phyloP scores from a whole-genome alignment of 257 asterid genomes.

The Ajuga chamaepitys region DNA sequence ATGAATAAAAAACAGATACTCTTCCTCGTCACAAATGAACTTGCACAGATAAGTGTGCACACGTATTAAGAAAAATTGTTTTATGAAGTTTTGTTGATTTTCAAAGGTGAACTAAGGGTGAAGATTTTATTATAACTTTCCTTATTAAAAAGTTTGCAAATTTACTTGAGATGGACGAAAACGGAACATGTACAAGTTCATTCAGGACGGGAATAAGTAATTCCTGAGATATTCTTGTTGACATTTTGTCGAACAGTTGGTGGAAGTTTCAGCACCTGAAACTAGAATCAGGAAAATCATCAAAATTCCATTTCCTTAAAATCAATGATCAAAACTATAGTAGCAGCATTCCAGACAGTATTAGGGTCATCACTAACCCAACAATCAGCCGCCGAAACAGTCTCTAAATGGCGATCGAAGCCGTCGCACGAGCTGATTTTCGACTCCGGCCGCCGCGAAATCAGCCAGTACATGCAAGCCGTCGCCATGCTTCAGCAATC shows the following conservation, averaged over 20 bases:
- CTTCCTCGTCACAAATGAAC: no score
- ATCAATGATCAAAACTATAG: slow-evolving; percentile 24
- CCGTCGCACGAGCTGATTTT: slow-evolving; percentile 33
- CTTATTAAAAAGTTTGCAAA: no score
- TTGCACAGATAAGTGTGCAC: no score
- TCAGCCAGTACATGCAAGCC: slow-evolving; percentile 32
- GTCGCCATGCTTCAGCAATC: slow-evolving; percentile 25
- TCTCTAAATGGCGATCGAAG: slow-evolving; percentile 26
- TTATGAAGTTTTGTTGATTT: no score
- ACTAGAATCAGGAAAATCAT: neutral
- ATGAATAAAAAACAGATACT: neutral
- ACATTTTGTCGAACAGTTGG: neutral
- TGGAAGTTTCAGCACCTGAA: neutral
- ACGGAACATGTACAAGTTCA: no score
- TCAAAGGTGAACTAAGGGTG: no score
- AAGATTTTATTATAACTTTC: no score
- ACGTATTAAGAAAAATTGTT: neutral
- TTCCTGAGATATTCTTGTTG: neutral
- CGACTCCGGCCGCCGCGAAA: slow-evolving; percentile 31
- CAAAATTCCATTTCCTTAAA: neutral
- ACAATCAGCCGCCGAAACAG: slow-evolving; percentile 30
- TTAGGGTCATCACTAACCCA: slow-evolving; percentile 38
- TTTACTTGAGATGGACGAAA: no score
- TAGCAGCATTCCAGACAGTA: slow-evolving; percentile 6
- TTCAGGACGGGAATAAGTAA: neutral